These are phyloP conservation scores for Kodamaea nitidulidarum DNA, from an alignment of 805 yeast species.

Conservation along the genomic window DNA sequence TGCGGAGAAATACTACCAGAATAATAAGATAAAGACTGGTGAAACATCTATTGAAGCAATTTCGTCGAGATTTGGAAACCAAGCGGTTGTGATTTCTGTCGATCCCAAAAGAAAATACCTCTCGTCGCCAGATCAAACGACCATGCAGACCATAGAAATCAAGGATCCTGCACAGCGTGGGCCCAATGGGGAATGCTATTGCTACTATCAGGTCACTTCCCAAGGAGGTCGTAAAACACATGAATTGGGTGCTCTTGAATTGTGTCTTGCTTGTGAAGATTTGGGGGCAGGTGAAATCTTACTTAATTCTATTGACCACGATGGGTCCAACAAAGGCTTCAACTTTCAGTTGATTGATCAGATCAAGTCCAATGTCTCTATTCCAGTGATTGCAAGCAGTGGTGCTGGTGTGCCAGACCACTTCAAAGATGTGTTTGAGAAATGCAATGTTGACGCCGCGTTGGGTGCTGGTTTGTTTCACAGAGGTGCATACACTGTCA, in stretches of 20 bases:
- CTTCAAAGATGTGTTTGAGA: conserved; percentile 77
- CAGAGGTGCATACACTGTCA: conserved; percentile 86
- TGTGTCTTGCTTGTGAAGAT: conserved; percentile 82
- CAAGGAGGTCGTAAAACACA: conserved; percentile 90
- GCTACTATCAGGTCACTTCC: conserved; percentile 93
- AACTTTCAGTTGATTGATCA: conserved; percentile 81
- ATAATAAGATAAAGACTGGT: conserved; percentile 60
- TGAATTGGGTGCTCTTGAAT: conserved; percentile 87
- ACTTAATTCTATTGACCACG: conserved; percentile 92
- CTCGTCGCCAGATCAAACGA: conserved; percentile 52
- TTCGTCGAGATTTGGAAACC: conserved; percentile 87
- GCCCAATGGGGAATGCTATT: conserved; percentile 83
- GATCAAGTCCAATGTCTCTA: conserved; percentile 67
- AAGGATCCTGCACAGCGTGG: conserved; percentile 49
- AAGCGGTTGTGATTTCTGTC: conserved; percentile 97
- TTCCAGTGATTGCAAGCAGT: conserved; percentile 96
- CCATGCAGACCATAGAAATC: conserved; percentile 63
- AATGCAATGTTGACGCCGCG: conserved; percentile 90
- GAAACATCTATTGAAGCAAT: conserved; percentile 89
- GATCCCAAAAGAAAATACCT: conserved; percentile 91
- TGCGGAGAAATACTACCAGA: conserved; percentile 73
- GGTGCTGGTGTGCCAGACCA: conserved; percentile 96
- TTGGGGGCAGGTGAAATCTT: conserved; percentile 96
- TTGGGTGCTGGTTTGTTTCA: conserved; percentile 99
- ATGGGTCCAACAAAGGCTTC: conserved; percentile 92